Percentiles rank a stretch among this genome's conserved stretches.
Evolutionary conservation across 257 asterid genomes (phyloP).

Genomic region (Thymus mandschuricus): DNA sequence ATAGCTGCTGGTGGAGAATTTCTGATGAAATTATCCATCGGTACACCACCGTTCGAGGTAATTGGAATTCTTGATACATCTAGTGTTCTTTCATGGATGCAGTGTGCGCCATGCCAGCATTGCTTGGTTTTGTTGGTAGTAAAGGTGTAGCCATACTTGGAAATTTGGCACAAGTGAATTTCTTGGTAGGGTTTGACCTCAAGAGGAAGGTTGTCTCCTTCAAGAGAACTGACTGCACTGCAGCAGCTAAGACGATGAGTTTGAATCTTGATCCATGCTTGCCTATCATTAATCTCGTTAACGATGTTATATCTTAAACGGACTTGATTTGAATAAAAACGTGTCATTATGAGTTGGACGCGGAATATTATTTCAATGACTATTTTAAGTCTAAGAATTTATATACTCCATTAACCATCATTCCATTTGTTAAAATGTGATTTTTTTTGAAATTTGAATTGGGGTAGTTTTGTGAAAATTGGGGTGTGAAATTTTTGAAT

Average conservation of each 20-base stretch:
- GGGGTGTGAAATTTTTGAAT: background rate
- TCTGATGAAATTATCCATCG: constrained; percentile 50
- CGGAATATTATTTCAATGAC: too few species aligned
- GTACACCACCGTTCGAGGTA: constrained; percentile 49
- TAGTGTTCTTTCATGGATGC: constrained; percentile 49
- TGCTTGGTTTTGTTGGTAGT: constrained; percentile 47
- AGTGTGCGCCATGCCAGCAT: constrained; percentile 44
- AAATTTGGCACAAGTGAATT: constrained; percentile 42
- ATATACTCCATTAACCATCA: background rate
- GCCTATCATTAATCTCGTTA: too few species aligned
- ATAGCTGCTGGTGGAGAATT: constrained; percentile 43
- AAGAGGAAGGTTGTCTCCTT: constrained; percentile 34
- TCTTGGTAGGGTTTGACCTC: constrained; percentile 43
- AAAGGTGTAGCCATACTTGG: constrained; percentile 36
- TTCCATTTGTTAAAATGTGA: too few species aligned
- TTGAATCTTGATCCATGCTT: too few species aligned
- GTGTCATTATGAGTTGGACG: too few species aligned
- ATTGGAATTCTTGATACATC: constrained; percentile 46
- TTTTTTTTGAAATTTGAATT: too few species aligned
- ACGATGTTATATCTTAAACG: too few species aligned
- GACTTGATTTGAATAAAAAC: too few species aligned
- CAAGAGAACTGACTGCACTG: constrained; percentile 46
- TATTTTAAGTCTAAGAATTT: too few species aligned
- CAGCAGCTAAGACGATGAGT: background rate
- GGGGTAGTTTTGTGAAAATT: too few species aligned